Percentiles rank a stretch among this genome's conserved stretches.
Conservation (phyloP, 2,329 filamentous ascomycete species). For the Fusarium sp. region DNA sequence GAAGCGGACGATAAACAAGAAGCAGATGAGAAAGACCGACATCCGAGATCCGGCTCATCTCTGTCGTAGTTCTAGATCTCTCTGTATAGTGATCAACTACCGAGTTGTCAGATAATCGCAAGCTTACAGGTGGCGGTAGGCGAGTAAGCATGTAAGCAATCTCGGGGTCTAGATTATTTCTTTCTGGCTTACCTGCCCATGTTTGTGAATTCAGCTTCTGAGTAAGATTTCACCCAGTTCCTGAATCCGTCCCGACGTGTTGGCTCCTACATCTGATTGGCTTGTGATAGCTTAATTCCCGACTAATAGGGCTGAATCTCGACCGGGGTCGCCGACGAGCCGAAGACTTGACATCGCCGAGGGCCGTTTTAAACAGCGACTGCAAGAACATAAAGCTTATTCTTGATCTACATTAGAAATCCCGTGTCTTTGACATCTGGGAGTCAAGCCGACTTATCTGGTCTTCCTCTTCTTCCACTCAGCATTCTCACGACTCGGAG, state of each 20-base stretch:
- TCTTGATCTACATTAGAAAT: neutral
- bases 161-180: neutral
- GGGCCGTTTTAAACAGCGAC: neutral
- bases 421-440: neutral
- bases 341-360: neutral
- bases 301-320: constrained; percentile 18
- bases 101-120: neutral
- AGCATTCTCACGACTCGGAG: neutral
- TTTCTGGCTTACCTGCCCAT: neutral
- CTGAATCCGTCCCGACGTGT: neutral
- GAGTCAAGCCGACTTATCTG: neutral
- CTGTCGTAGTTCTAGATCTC: neutral
- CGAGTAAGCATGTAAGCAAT: neutral
- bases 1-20: neutral
- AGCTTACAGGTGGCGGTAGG: neutral
- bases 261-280: neutral
- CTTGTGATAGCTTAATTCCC: neutral
- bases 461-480: neutral
- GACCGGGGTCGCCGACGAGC: constrained; percentile 20
- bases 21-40: neutral
- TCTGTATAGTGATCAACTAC: neutral
- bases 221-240: neutral
- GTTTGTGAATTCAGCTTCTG: neutral
- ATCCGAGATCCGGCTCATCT: neutral
- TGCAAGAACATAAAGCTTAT: neutral